Base-by-base conservation (phyloP, 768 basidiomycete genomes). In the Termitomyces sp. region DNA sequence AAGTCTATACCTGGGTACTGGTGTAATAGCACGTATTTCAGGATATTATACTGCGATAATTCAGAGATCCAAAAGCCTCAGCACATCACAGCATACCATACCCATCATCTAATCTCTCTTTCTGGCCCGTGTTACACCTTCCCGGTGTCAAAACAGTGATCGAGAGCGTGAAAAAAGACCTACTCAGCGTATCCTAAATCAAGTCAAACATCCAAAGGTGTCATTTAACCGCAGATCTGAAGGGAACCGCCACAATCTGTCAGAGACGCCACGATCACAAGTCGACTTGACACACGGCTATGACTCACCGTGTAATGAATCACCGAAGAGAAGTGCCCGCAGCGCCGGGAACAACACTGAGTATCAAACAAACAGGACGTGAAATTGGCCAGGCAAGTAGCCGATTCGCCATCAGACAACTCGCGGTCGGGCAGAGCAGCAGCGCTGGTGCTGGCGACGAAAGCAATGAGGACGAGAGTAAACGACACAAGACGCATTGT, bases 311-410 rank as follows among this genome's bases (percentile, higher is more conserved):
- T 48, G 10, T 20, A 31, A 48, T 48, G 47, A 7, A 48, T 20
- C 10, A 29, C 7, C 9, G 47, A 6, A 18, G 22, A 4, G 7
- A 24, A 51, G 20, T 44, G 8, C 12, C 56, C 39, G 3, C 48
- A 50, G 5, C 22, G 41, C 12, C 31, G n/a, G 15, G 46, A 48
- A 39, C 58, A 60, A 33, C 59, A 60, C 1, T 60, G 51, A 22
- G 0, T 24, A 42, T 39, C 20, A 16, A 10, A 41, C 7, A 56
- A 2, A 31, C 60, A 60, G 18, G n/a, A 28, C 1, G 46, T 50
- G 28, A 2, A 28, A 16, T 33, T 37, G 7, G 44, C 28, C 12
- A 49, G 31, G 22, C 55, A 57, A 13, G 22, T 7, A n/a, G 2
- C 12, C 4, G 37, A 24, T 5, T 54, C 47, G 16, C 4, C 10